These are phyloP conservation scores for Sporobolomyces phaffii DNA, from an alignment of 768 basidiomycete species.

Conservation along the genomic window DNA sequence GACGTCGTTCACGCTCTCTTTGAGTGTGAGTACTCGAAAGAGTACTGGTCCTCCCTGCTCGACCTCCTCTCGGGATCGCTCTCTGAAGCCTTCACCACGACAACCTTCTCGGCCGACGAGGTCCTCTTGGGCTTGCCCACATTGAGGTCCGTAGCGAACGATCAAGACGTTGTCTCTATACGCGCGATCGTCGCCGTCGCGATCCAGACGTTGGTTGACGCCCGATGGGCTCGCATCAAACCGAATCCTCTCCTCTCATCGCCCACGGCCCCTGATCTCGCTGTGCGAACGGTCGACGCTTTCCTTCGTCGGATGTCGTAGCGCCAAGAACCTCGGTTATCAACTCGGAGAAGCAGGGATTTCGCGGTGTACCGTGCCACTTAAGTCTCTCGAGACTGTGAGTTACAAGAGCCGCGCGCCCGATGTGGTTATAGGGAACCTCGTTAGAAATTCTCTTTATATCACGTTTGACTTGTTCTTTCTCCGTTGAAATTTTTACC, in stretches of 20 bases:
- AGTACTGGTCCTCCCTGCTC: neutral
- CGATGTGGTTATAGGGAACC: no score
- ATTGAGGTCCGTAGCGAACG: no score
- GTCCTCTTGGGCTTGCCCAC: neutral
- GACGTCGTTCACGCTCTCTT: conserved; percentile 2
- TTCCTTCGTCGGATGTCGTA: no score
- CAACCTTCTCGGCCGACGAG: neutral
- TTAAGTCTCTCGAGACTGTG: no score
- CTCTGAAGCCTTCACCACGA: neutral
- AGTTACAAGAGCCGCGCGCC: no score
- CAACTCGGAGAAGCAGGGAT: no score
- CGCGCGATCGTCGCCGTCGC: neutral
- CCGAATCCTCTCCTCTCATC: neutral
- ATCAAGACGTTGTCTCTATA: neutral
- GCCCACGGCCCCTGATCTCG: neutral
- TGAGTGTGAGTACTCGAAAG: neutral
- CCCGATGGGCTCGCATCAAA: neutral
- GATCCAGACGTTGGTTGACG: neutral
- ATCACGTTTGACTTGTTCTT: no score
- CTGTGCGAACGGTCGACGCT: no score
- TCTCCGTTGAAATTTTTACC: no score
- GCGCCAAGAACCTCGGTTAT: no score
- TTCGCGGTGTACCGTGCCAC: no score
- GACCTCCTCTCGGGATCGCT: neutral
- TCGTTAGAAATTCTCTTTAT: no score